Evolutionary conservation across 2,329 filamentous ascomycete species (phyloP).

Genomic region (Tricladium varicosporioides): DNA sequence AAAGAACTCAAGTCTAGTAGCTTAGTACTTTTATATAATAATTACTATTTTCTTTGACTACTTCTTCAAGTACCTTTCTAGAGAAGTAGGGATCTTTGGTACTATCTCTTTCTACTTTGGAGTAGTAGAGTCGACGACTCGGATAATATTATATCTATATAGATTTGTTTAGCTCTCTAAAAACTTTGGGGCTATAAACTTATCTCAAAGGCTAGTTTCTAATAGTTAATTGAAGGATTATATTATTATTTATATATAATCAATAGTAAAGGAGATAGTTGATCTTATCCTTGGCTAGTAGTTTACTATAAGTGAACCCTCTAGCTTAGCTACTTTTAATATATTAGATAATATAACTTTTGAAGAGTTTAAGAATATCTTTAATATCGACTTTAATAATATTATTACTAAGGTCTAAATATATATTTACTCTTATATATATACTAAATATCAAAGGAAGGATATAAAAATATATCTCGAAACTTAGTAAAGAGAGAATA

Average conservation of each 20-base stretch:
- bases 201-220: constrained; percentile 8
- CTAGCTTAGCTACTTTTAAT: constrained; percentile 5
- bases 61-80: constrained; percentile 13
- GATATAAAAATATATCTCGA: not conserved
- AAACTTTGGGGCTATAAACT: constrained; percentile 4
- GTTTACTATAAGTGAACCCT: constrained; percentile 8
- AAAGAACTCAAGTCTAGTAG: constrained; percentile 11
- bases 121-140: constrained; percentile 12
- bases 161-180: constrained; percentile 12
- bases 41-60: constrained; percentile 11
- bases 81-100: constrained; percentile 11
- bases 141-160: constrained; percentile 13
- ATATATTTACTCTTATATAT: constrained; percentile 11
- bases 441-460: constrained; percentile 15
- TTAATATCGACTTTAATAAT: constrained; percentile 13
- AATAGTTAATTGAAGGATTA: constrained; percentile 10
- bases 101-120: constrained; percentile 10
- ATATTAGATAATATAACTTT: constrained; percentile 13
- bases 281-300: constrained; percentile 13
- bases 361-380: constrained; percentile 11
- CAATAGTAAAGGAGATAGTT: constrained; percentile 13
- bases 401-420: constrained; percentile 12
- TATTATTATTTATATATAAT: constrained; percentile 12
- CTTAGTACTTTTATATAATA: constrained; percentile 8
- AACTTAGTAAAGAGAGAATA: not conserved